These are phyloP conservation scores for Hanseniaspora nectarophila DNA, from an alignment of 805 yeast species.

Conservation along the genomic window DNA sequence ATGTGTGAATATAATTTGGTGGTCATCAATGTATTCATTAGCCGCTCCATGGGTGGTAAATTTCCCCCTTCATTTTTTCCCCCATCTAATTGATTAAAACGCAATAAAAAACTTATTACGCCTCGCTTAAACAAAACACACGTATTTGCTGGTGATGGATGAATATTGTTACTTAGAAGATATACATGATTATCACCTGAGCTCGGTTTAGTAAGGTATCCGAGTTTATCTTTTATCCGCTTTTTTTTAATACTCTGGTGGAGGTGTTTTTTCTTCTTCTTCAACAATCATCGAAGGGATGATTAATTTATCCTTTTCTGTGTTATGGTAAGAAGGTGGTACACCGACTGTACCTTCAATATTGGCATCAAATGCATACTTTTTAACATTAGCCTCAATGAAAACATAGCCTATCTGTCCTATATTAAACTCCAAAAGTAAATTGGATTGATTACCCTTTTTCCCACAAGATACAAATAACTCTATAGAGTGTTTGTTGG, in stretches of 20 bases:
- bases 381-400: conserved; percentile 73
- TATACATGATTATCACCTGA: too few relatives aligned
- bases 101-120: too few relatives aligned
- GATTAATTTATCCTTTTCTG: conserved; percentile 19
- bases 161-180: too few relatives aligned
- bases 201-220: too few relatives aligned
- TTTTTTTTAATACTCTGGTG: conserved; percentile 1
- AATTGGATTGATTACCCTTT: conserved; percentile 31
- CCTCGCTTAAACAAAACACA: too few relatives aligned
- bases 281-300: not conserved
- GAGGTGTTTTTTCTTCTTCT: conserved; percentile 2
- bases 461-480: conserved; percentile 29
- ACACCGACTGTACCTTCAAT: conserved; percentile 33
- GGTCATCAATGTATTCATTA: too few relatives aligned
- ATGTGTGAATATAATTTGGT: too few relatives aligned
- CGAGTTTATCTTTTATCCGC: too few relatives aligned
- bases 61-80: not conserved
- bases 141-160: too few relatives aligned
- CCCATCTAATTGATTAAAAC: not conserved
- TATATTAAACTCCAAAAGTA: conserved; percentile 47
- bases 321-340: conserved; percentile 36
- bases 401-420: conserved; percentile 73
- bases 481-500: conserved; percentile 49
- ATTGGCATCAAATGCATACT: conserved; percentile 58
- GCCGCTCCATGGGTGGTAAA: not conserved